A percentile compares a stretch with the other conserved stretches of the same genome.
These are phyloP conservation scores for Backusella tuberculispora DNA, from an alignment of 192 early-diverging fungal species.

Conservation along the genomic window DNA sequence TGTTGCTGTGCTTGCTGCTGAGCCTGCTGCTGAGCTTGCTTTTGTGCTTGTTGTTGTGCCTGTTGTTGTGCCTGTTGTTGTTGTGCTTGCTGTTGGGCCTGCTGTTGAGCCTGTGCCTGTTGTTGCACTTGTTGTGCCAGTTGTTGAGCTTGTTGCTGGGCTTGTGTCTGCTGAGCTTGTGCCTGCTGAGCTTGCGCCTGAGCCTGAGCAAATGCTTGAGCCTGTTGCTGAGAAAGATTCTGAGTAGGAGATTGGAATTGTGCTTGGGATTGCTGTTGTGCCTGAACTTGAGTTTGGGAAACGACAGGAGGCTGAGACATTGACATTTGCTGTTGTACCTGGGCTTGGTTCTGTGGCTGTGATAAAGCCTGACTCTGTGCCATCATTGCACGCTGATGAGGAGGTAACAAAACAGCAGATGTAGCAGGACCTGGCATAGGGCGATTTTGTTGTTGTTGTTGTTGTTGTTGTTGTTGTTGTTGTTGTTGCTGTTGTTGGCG, in stretches of 20 bases:
- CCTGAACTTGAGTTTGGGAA: slow-evolving; percentile 19
- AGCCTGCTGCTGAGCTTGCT: slow-evolving; percentile 38
- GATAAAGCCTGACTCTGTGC: slow-evolving; percentile 16
- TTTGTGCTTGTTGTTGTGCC: slow-evolving; percentile 31
- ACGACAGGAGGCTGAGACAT: background rate
- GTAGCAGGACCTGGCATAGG: slow-evolving; percentile 18
- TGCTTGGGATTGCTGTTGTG: slow-evolving; percentile 30
- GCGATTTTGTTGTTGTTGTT: slow-evolving; percentile 24
- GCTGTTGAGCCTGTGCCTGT: background rate
- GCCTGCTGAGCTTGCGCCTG: slow-evolving; percentile 13
- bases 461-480: slow-evolving; percentile 25
- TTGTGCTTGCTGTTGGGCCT: background rate
- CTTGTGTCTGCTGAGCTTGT: slow-evolving; percentile 28
- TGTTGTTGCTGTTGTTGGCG: slow-evolving; percentile 15
- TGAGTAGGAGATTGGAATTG: no score
- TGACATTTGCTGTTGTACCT: background rate
- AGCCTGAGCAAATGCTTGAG: slow-evolving; percentile 21
- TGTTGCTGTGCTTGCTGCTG: slow-evolving; percentile 31
- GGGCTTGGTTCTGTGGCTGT: slow-evolving; percentile 16
- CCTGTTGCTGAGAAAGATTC: background rate
- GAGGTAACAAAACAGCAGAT: background rate
- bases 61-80: background rate
- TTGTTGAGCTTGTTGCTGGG: slow-evolving; percentile 8
- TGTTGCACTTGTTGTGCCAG: slow-evolving; percentile 16
- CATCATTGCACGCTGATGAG: slow-evolving; percentile 15